Base-by-base conservation (phyloP, 306 rosid species). In the Vigna unguiculata region DNA sequence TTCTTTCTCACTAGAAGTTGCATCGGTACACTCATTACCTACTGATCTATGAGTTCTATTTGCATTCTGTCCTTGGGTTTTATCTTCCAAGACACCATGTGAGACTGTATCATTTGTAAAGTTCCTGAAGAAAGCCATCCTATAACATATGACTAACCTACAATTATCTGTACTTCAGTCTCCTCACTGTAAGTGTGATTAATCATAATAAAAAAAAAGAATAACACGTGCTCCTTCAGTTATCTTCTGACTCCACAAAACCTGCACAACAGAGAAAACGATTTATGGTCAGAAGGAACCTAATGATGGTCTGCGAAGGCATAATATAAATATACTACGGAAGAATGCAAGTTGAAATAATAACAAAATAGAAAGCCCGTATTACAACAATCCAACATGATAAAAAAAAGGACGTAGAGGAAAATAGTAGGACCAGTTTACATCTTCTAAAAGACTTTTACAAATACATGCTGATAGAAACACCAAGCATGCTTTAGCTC, bases 111-210 rank as follows among this genome's bases (percentile, higher is more conserved):
- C 96, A 71, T 85, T 87, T 40, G 86, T 77, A 79, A 84, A 90
- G 82, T 86, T 92, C 86, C 97, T 89, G 82, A 88, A 91, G 86
- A 90, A 88, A 68, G 99, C 97, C 97, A 96, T 96, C 72, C 72
- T 79, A 73, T 84, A 83, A 82, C 86, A 75, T 85, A 86, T 80
- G 83, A 87, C 83, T 83, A 83, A 63, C 68, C 78, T 19, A 41
- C 48, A 81, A 59, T 62, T 69, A 68, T 66, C 70, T 71, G 69
- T 20, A 38, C 78, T 81, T 67, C 77, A 73, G 76, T 69, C 78
- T 71, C 82, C 74, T 74, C 57, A 32, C 81, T 25, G 64, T 24
- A 81, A 74, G 53, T 55, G 72, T 14, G 65, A 71, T 54, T 16
- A 66, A 41, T 66, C 70, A 75, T 47, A 72, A 66, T 32, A 51